phyloP scores from a whole-genome alignment of 495 filamentous ascomycete species.

The Aspergillus wentii region DNA sequence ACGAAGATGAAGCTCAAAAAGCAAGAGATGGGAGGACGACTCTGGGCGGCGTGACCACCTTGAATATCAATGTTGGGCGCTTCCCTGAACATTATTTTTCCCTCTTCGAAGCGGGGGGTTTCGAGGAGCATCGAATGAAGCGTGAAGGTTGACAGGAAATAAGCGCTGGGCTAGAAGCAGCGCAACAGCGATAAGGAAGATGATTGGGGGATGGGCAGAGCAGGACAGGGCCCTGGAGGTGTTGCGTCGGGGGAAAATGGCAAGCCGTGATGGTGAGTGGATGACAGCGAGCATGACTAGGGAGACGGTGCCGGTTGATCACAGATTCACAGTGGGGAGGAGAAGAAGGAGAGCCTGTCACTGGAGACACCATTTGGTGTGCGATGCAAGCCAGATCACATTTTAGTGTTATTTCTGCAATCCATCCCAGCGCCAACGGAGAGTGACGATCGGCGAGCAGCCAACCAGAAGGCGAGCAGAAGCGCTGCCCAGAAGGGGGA shows the following conservation, averaged over 20 bases:
- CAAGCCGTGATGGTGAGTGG: constrained; percentile 19
- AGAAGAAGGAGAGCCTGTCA: no score
- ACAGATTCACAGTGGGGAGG: constrained; percentile 35
- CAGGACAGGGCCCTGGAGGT: constrained; percentile 10
- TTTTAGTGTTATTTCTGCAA: constrained; percentile 11
- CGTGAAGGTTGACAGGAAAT: constrained; percentile 14
- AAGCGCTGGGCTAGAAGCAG: constrained; percentile 29
- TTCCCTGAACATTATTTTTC: constrained; percentile 2
- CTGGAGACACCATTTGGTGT: no score
- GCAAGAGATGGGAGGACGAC: no score
- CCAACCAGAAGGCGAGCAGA: constrained; percentile 31
- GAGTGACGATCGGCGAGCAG: constrained; percentile 20
- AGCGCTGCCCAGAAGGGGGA: constrained; percentile 17
- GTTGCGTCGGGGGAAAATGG: constrained; percentile 11
- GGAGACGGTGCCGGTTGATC: constrained; percentile 33
- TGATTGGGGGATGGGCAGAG: constrained; percentile 24
- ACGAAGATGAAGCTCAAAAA: constrained; percentile 6
- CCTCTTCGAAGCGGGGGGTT: constrained; percentile 2
- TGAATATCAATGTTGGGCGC: constrained; percentile 33
- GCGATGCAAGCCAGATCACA: constrained; percentile 4
- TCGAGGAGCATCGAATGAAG: constrained; percentile 4
- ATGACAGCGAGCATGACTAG: constrained; percentile 9
- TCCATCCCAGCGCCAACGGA: constrained; percentile 30
- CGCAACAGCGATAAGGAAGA: constrained; percentile 8
- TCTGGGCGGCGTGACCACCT: constrained; percentile 15